Base-by-base conservation (phyloP, 2,329 filamentous ascomycete genomes). In the Penicillium sp. region DNA sequence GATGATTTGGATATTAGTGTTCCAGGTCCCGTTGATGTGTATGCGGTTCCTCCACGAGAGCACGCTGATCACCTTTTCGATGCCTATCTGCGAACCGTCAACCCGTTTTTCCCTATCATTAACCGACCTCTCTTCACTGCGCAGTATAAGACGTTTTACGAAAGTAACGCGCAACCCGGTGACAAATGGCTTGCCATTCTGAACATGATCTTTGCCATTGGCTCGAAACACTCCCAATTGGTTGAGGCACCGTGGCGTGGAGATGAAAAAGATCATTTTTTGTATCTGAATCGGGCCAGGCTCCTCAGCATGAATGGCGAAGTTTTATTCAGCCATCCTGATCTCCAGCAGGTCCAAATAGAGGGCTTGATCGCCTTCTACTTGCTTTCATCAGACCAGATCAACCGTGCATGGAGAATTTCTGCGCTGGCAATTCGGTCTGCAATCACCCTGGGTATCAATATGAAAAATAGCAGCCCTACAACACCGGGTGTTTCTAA, bases 151-250 rank as follows among this genome's bases (percentile, higher is more conserved):
- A 73, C 68, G 10, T 77, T 77, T 49, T 76, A 69, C 45, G 72
- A 72, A 24, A 70, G 66, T 19, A 60, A 64, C 24, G 70, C 69
- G 31, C 66, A 70, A 7, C 73, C 73, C 10, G 72, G 72, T 3
- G 72, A 74, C 52, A 76, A 74, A 54, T 78, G 75, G 75, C 66
- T 79, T 43, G 76, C 78, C 16, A 78, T 78, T 24, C 60, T 80
- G 56, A 79, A 80, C 52, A 66, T 79, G 65, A 77, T 80, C 3
- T 79, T 80, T 52, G 78, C 78, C 29, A 78, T 80, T 49, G 69
- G 70, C 5, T 73, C 77, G 27, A 74, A 75, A 54, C 75, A 79
- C 62, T 72, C 76, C 11, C 75, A 78, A 52, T 67, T 79, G 5
- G 69, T 71, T 35, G 70, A 78, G 55, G 75, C 76, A 13, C 66